Conservation (phyloP, 1,139 yeast genomes). For the Nakaseomyces delphensis region DNA sequence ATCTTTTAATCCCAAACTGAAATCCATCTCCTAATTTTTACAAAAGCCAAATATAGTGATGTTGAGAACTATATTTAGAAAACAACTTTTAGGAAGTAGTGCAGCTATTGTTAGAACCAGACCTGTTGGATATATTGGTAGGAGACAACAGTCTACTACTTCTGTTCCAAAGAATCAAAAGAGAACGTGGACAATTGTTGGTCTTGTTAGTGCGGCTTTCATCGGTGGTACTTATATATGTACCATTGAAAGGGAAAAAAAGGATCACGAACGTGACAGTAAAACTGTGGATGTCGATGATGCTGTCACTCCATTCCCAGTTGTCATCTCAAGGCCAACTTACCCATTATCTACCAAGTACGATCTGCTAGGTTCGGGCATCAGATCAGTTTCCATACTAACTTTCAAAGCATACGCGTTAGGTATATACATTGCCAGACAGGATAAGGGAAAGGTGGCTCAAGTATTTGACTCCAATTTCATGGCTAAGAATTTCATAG, state of each 20-base stretch:
- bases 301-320: conserved; percentile 44
- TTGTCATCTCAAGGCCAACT: conserved; percentile 13
- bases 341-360: conserved; percentile 26
- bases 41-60: not conserved
- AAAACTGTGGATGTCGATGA: conserved; percentile 37
- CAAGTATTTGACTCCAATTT: conserved; percentile 36
- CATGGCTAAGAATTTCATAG: conserved; percentile 29
- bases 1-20: too few relatives aligned
- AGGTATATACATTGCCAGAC: conserved; percentile 60
- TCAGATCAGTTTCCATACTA: conserved; percentile 69
- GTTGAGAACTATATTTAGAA: conserved; percentile 3
- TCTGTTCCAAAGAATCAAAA: not conserved
- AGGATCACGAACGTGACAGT: conserved; percentile 1
- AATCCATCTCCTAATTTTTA: too few relatives aligned
- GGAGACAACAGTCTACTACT: conserved; percentile 1
- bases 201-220: conserved; percentile 5
- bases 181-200: not conserved
- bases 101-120: not conserved
- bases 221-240: conserved; percentile 3
- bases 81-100: not conserved
- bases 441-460: conserved; percentile 42
- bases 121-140: not conserved
- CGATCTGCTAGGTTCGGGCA: conserved; percentile 62
- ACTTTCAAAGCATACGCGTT: conserved; percentile 73
- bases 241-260: not conserved